Percentiles rank a stretch among this genome's conserved stretches.
These are phyloP conservation scores for Kwoniella heveanensis DNA, from an alignment of 768 basidiomycete genomes.

Conservation along the genomic window DNA sequence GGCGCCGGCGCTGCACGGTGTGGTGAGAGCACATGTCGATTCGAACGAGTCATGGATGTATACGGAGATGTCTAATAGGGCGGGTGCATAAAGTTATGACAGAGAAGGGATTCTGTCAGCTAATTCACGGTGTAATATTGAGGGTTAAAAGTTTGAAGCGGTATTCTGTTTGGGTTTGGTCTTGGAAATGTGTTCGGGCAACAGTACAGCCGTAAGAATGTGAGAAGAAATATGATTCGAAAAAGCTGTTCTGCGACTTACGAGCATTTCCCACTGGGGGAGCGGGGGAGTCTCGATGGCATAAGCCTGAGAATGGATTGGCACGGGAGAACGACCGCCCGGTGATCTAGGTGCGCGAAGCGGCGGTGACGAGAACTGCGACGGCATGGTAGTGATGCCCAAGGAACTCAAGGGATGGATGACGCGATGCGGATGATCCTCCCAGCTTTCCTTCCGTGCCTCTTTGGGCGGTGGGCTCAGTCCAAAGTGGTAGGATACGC, in stretches of 20 bases:
- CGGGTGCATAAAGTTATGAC: background rate
- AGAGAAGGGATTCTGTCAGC: background rate
- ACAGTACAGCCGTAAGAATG: no score
- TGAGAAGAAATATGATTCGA: no score
- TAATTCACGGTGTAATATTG: no score
- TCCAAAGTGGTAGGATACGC: background rate
- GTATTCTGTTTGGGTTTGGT: no score
- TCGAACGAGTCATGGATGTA: conserved; percentile 21
- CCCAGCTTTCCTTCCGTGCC: no score
- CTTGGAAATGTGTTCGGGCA: no score
- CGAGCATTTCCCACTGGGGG: conserved; percentile 20
- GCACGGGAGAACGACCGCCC: conserved; percentile 2
- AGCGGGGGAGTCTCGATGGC: conserved; percentile 13
- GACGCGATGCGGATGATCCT: background rate
- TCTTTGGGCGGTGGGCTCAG: no score
- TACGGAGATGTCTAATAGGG: conserved; percentile 17
- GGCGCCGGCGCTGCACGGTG: conserved; percentile 21
- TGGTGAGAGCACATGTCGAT: conserved; percentile 19
- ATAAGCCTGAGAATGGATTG: background rate
- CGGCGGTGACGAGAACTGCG: conserved; percentile 20
- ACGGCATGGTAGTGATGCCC: conserved; percentile 15
- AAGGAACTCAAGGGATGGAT: background rate
- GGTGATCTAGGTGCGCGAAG: conserved; percentile 16
- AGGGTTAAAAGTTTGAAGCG: no score
- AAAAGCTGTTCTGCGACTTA: no score